Evolutionary conservation across 305 asterid species (phyloP).

Genomic region (Fraxinus platypoda): DNA sequence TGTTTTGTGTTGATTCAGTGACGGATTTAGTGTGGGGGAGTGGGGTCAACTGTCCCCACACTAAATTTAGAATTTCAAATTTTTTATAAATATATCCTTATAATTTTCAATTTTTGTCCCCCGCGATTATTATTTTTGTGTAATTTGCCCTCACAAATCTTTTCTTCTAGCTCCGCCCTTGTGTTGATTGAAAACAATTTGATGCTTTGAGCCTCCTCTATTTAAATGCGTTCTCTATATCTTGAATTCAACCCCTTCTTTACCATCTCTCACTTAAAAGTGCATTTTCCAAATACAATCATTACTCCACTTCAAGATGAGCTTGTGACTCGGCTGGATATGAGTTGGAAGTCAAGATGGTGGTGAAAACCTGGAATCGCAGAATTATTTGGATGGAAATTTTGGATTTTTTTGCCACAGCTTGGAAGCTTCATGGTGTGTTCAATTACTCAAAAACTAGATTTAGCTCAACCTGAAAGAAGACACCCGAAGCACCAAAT

Average conservation of each 20-base stretch:
- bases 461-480: not conserved
- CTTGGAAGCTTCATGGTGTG: not conserved
- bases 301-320: not conserved
- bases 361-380: not conserved
- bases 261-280: not conserved
- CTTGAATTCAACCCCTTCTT: not conserved
- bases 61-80: too few relatives aligned
- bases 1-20: too few relatives aligned
- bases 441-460: not conserved
- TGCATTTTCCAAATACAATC: not conserved
- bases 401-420: not conserved
- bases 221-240: not conserved
- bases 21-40: too few relatives aligned
- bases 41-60: too few relatives aligned
- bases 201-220: not conserved
- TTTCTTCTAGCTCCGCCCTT: not conserved
- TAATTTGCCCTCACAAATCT: too few relatives aligned
- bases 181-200: not conserved
- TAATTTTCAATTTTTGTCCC: too few relatives aligned
- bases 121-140: too few relatives aligned
- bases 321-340: not conserved
- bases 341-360: not conserved
- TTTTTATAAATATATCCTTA: too few relatives aligned
- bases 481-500: conserved; percentile 31
- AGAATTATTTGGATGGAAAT: not conserved